Evolutionary conservation across 2,329 filamentous ascomycete species (phyloP), one percentile per base, ranked within the genome.

Genomic region (Diaporthe nobilis): DNA sequence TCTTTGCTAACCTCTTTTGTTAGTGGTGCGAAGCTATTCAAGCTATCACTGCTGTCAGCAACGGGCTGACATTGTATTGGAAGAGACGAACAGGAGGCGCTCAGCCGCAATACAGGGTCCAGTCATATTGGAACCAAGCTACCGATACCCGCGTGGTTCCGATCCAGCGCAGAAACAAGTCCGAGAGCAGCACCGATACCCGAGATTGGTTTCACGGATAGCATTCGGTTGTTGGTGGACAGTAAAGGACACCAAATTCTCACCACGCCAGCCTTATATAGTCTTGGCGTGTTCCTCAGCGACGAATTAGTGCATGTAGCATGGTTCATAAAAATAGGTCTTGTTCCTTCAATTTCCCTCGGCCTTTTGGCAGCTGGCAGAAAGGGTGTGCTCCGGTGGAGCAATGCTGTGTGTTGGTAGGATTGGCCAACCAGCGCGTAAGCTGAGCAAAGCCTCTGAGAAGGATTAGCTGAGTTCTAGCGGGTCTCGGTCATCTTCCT

Each of bases 181-280:
- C 65, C 31, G 31, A 53, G 47, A 51, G 20, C 58, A 68, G 63
- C n/a, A 17, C 65, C 65, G 65, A 68, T 39, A 53, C 22, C 65
- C 65, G 65, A 53, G 22, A 47, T 42, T 53, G n/a, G 63, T 20
- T 20, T 22, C 31, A 37, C 13, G n/a, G 22, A 4, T 31, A 8
- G 17, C 34, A 68, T 7, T 17, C 2, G 20, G 47, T 34, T 39
- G 22, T 37, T 68, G 13, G 34, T 20, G 31, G 65, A 42, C 13
- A 20, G 9, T 13, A 8, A 12, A 34, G 6, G 44, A 22, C 22
- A 13, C 63, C 47, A 68, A 68, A 25, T 53, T 25, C 63, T 68
- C 63, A 68, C 22, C 22, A 25, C 42, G 9, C 13, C n/a, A 51
- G 28, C 6, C 20, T n/a, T 25, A 25, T 12, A 22, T 67, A 12